These are phyloP conservation scores for Diaporthe ilicicola DNA, from an alignment of 2,329 filamentous ascomycete genomes.

Conservation along the genomic window DNA sequence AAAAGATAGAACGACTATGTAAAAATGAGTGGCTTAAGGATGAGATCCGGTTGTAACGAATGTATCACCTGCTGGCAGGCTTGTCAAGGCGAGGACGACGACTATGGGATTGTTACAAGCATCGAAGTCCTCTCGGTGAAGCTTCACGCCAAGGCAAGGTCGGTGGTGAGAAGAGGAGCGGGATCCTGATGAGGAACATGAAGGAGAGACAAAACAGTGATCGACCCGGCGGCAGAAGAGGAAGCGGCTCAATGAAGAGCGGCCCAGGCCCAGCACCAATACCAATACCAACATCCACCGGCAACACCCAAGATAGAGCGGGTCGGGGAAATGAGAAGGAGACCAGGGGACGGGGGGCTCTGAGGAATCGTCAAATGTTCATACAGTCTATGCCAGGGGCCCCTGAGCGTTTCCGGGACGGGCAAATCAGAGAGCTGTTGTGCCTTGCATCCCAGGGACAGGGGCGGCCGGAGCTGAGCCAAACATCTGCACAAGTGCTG, in stretches of 20 bases:
- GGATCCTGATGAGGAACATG: conserved; percentile 31
- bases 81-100: conserved; percentile 37
- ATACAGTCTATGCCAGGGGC: conserved; percentile 28
- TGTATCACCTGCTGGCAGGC: conserved; percentile 67
- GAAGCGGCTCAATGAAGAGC: conserved; percentile 30
- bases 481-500: conserved; percentile 28
- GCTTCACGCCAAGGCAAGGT: conserved; percentile 32
- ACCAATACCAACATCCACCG: conserved; percentile 23
- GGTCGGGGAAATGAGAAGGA: conserved; percentile 34
- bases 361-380: conserved; percentile 30
- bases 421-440: conserved; percentile 32
- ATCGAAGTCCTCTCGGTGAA: conserved; percentile 33
- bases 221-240: conserved; percentile 30
- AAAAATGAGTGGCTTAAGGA: conserved; percentile 45
- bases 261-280: conserved; percentile 20
- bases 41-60: conserved; percentile 54
- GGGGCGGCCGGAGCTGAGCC: conserved; percentile 28
- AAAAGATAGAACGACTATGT: conserved; percentile 27
- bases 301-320: conserved; percentile 20
- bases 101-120: conserved; percentile 22
- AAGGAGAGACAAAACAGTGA: conserved; percentile 31
- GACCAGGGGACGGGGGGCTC: conserved; percentile 30
- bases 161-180: conserved; percentile 31
- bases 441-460: conserved; percentile 31
- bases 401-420: conserved; percentile 26